A percentile compares a stretch with the other conserved stretches of the same genome.
Evolutionary conservation across 2,329 filamentous ascomycete genomes (phyloP).

Genomic region (Penicillium sclerotigenum): DNA sequence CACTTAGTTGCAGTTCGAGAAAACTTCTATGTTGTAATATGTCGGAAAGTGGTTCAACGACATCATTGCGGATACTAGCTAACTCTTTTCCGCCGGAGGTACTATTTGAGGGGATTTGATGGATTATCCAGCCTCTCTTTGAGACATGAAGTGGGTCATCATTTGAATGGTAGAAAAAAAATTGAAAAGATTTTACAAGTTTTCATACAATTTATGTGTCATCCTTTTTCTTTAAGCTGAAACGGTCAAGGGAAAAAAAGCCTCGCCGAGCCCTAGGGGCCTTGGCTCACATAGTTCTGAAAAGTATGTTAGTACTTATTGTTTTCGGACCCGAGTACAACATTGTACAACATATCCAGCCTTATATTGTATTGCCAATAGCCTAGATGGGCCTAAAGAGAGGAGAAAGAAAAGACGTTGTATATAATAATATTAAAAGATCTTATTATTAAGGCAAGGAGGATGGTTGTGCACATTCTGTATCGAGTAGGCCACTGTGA

Average conservation of each 20-base stretch:
- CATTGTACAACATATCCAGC: neutral
- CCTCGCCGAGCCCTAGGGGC: neutral
- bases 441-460: neutral
- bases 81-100: neutral
- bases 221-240: neutral
- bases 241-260: neutral
- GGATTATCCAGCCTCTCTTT: neutral
- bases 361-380: neutral
- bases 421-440: neutral
- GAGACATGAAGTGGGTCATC: constrained; percentile 3
- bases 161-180: neutral
- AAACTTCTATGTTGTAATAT: constrained; percentile 5
- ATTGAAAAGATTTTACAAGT: neutral
- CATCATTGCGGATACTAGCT: constrained; percentile 9
- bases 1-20: constrained; percentile 4
- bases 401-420: neutral
- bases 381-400: neutral
- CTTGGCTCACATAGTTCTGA: constrained; percentile 1
- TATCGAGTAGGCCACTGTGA: neutral
- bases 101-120: neutral
- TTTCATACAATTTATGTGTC: neutral
- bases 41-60: constrained; percentile 2
- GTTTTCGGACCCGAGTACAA: neutral
- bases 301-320: neutral
- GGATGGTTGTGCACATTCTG: constrained; percentile 2